Base-by-base conservation (phyloP, 2,329 filamentous ascomycete genomes). In the Raffaelea deltoideospora region DNA sequence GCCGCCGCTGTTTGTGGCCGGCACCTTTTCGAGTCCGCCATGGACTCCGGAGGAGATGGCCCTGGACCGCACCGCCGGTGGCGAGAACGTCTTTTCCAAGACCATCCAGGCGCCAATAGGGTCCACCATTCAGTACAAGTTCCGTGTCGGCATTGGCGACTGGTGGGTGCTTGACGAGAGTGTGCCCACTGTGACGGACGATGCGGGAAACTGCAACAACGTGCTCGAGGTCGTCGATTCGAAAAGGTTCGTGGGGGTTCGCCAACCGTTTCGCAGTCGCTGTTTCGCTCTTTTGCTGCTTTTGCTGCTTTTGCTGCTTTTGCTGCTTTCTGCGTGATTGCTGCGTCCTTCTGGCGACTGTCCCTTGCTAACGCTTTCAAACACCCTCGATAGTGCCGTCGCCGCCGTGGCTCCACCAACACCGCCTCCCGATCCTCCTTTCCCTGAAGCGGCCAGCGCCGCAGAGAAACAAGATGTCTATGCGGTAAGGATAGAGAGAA, bases 41-140 rank as follows among this genome's bases (percentile, higher is more conserved):
- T 87, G 81, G 81, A 53, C 70, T 29, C 67, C 69, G 1, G 58
- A 70, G 33, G 76, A 83, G 56, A 82, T 86, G 78, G 53, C 69
- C 10, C 62, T 55, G 39, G 60, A 59, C 4, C 58, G 59, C 22
- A 62, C 66, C 10, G 56, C 63, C 4, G 57, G 66, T 26, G 69
- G 66, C n/a, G 60, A 76, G 37, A 58, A 72, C 40, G 50, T 65
- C 11, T 86, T 81, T 50, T 61, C 55, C 31, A 72, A 72, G 40
- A 55, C 63, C 1, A 61, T 83, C 31, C 52, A 64, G 26, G 61
- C 69, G 8, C 60, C 70, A 15, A 59, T 68, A 18, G 69, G 68
- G 18, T 65, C 69, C 33, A 66, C 72, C 39, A 72, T 83, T 45
- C 74, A 81, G 48, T 87, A 85, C 65, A 86, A 84, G 55, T 79